phyloP scores from a whole-genome alignment of 495 filamentous ascomycete species.

The Aspergillus taichungensis region DNA sequence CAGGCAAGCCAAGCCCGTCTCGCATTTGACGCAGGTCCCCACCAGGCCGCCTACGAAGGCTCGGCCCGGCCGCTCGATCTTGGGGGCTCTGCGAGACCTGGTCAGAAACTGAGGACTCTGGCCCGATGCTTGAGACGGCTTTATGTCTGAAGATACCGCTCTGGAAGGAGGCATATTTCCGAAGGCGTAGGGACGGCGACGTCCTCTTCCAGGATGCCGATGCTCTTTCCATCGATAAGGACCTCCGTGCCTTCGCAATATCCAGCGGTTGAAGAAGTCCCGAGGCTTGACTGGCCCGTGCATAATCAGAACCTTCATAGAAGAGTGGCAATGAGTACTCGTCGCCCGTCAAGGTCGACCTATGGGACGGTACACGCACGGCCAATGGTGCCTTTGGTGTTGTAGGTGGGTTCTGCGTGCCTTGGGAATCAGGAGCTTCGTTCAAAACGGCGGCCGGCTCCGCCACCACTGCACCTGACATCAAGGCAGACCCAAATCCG shows the following conservation, averaged over 20 bases:
- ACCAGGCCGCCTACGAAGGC: conserved; percentile 78
- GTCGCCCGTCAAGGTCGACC: conserved; percentile 19
- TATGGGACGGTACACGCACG: conserved; percentile 12
- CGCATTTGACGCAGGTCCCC: conserved; percentile 76
- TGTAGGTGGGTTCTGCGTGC: conserved; percentile 6
- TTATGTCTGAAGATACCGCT: conserved; percentile 56
- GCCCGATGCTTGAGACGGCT: conserved; percentile 52
- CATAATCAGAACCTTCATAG: conserved; percentile 19
- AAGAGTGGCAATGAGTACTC: conserved; percentile 27
- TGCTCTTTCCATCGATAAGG: conserved; percentile 24
- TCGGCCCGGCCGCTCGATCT: conserved; percentile 35
- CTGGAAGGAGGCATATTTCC: conserved; percentile 63
- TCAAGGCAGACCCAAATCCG: conserved; percentile 27
- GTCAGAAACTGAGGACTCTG: conserved; percentile 42
- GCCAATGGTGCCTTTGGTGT: conserved; percentile 11
- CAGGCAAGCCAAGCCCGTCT: conserved; percentile 61
- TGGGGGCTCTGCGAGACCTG: conserved; percentile 24
- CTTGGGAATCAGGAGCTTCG: conserved; percentile 9
- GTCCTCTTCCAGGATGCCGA: conserved; percentile 19
- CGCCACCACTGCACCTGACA: conserved; percentile 27
- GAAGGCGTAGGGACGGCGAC: conserved; percentile 35
- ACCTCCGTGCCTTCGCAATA: conserved; percentile 18
- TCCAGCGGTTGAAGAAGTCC: conserved; percentile 11
- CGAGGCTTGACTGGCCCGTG: conserved; percentile 7
- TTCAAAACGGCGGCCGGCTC: not conserved